A percentile compares a stretch with the other conserved stretches of the same genome.
Evolutionary conservation across 805 yeast genomes (phyloP).

Genomic region (Komagataella kurtzmanii): DNA sequence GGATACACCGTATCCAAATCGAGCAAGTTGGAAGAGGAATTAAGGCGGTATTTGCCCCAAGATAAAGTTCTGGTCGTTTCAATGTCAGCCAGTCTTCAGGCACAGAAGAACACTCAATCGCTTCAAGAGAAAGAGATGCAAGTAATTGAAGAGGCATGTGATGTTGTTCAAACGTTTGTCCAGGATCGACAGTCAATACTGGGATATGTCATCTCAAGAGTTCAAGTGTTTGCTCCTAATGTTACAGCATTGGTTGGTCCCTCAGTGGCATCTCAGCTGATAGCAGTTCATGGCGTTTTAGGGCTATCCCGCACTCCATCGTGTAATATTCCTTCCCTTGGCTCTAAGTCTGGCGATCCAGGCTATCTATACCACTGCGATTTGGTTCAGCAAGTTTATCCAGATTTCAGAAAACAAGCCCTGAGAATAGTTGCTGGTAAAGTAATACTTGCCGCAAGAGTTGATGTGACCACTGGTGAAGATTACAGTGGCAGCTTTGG

Average conservation of each 20-base stretch:
- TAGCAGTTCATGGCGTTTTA: constrained; percentile 58
- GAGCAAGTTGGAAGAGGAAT: constrained; percentile 14
- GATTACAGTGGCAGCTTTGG: constrained; percentile 37
- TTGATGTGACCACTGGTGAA: constrained; percentile 29
- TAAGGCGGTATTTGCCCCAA: constrained; percentile 32
- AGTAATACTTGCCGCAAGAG: constrained; percentile 67
- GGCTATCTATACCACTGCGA: constrained; percentile 59
- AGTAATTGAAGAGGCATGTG: constrained; percentile 29
- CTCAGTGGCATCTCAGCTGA: constrained; percentile 55
- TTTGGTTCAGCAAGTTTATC: constrained; percentile 43
- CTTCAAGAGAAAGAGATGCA: constrained; percentile 17
- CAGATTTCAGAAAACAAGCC: constrained; percentile 50
- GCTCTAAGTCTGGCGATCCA: constrained; percentile 46
- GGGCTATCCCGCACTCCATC: constrained; percentile 62
- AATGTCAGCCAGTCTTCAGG: constrained; percentile 53
- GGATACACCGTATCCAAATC: constrained; percentile 22
- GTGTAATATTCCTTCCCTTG: constrained; percentile 73
- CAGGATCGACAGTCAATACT: constrained; percentile 29
- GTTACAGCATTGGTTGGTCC: constrained; percentile 61
- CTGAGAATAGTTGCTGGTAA: constrained; percentile 73
- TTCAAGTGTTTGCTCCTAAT: constrained; percentile 66
- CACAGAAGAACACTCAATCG: constrained; percentile 15
- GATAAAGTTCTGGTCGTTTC: constrained; percentile 62
- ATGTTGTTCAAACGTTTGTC: constrained; percentile 30
- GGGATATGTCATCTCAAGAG: constrained; percentile 39